phyloP scores from a whole-genome alignment of 1,139 yeast genomes.

The Arxiozyma bovina region DNA sequence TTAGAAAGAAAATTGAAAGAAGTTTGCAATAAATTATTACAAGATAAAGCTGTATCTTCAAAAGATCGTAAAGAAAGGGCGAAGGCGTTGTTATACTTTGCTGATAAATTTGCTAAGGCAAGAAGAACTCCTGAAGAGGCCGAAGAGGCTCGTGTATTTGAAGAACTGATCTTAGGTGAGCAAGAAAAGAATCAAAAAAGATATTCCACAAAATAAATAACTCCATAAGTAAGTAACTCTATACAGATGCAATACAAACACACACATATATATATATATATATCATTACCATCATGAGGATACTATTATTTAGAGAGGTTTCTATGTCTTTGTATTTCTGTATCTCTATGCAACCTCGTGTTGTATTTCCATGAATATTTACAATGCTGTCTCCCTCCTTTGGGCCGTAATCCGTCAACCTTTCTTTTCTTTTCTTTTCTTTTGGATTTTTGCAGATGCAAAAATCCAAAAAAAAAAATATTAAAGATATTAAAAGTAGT shows the following conservation, averaged over 20 bases:
- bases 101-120: slow-evolving; percentile 47
- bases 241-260: too few relatives aligned
- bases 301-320: not conserved
- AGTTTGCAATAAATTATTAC: slow-evolving; percentile 52
- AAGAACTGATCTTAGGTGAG: slow-evolving; percentile 48
- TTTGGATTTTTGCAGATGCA: not conserved
- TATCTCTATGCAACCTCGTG: too few relatives aligned
- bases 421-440: not conserved
- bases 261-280: not conserved
- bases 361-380: not conserved
- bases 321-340: not conserved
- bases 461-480: not conserved
- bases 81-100: slow-evolving; percentile 49
- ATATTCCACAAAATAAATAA: slow-evolving; percentile 2
- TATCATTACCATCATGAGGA: too few relatives aligned
- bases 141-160: slow-evolving; percentile 66
- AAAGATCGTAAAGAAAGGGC: slow-evolving; percentile 52
- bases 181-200: slow-evolving; percentile 39
- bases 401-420: too few relatives aligned
- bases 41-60: slow-evolving; percentile 45
- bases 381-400: not conserved
- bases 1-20: slow-evolving; percentile 57
- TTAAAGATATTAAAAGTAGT: not conserved
- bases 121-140: slow-evolving; percentile 61
- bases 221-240: not conserved